A percentile compares a stretch with the other conserved stretches of the same genome.
These are phyloP conservation scores for Medicago arabica DNA, from an alignment of 306 rosid genomes.

Conservation along the genomic window DNA sequence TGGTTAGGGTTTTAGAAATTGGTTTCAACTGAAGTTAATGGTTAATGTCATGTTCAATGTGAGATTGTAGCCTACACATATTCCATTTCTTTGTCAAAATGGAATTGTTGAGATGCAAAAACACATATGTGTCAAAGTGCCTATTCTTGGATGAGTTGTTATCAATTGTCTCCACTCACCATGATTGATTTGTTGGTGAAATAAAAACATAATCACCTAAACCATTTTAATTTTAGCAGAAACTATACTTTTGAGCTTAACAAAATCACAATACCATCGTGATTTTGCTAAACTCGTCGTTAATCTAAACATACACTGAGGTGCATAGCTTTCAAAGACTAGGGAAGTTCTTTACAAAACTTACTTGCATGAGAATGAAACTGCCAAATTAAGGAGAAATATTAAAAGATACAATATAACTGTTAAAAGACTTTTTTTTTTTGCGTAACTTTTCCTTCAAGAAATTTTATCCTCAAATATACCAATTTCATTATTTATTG, in stretches of 20 bases:
- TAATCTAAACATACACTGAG: too few relatives aligned
- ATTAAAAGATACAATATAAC: too few relatives aligned
- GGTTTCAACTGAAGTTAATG: background rate
- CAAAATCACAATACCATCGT: too few relatives aligned
- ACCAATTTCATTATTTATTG: background rate
- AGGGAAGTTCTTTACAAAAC: background rate
- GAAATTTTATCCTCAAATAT: background rate
- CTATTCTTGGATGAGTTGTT: constrained; percentile 4
- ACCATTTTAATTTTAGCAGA: too few relatives aligned
- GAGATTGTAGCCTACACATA: constrained; percentile 22
- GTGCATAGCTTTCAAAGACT: background rate
- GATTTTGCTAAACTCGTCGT: too few relatives aligned
- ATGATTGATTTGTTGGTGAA: constrained; percentile 9
- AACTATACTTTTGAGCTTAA: too few relatives aligned
- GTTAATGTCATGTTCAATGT: constrained; percentile 4
- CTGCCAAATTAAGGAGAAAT: background rate
- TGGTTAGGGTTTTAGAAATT: background rate
- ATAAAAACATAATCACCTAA: too few relatives aligned
- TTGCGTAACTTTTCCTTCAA: background rate
- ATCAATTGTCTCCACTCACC: constrained; percentile 24
- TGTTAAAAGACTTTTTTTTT: too few relatives aligned
- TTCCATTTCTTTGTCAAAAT: constrained; percentile 30
- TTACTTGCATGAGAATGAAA: background rate
- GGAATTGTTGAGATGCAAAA: constrained; percentile 1
- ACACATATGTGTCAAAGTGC: background rate